phyloP scores from a whole-genome alignment of 2,329 filamentous ascomycete species.

The Colletotrichum higginsianum region DNA sequence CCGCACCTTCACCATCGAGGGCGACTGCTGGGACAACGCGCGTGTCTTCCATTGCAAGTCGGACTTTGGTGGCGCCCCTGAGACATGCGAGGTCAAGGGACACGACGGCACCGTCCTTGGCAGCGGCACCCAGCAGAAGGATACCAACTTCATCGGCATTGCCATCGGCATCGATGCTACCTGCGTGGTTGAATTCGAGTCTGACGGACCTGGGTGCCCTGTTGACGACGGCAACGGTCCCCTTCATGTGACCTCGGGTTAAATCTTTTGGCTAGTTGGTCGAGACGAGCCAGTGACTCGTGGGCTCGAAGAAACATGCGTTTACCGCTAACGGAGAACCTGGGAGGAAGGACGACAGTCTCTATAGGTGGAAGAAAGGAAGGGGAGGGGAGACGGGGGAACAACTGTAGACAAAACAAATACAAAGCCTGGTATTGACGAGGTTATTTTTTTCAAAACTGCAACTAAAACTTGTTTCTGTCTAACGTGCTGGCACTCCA shows the following conservation, averaged over 20 bases:
- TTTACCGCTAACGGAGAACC: no score
- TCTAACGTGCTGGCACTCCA: no score
- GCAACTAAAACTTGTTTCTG: no score
- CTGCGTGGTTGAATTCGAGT: conserved; percentile 15
- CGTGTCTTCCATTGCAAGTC: conserved; percentile 25
- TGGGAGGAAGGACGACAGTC: no score
- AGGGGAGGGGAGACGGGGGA: no score
- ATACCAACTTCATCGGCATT: conserved; percentile 22
- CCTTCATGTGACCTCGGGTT: conserved; percentile 3
- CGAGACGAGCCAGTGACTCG: no score
- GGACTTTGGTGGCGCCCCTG: conserved; percentile 15
- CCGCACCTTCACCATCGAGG: conserved; percentile 25
- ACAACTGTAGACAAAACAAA: no score
- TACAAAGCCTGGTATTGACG: no score
- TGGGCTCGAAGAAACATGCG: no score
- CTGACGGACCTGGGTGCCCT: conserved; percentile 10
- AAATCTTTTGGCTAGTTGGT: no score
- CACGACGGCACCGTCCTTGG: conserved; percentile 14
- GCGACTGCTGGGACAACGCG: conserved; percentile 21
- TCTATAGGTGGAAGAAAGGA: no score
- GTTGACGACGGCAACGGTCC: conserved; percentile 2
- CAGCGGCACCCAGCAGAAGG: conserved; percentile 18
- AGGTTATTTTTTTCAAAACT: no score
- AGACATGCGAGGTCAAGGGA: conserved; percentile 3
- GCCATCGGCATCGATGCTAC: conserved; percentile 16